A percentile compares a stretch with the other conserved stretches of the same genome.
These are phyloP conservation scores for Colletotrichum viniferum DNA, from an alignment of 2,329 filamentous ascomycete genomes.

Conservation along the genomic window DNA sequence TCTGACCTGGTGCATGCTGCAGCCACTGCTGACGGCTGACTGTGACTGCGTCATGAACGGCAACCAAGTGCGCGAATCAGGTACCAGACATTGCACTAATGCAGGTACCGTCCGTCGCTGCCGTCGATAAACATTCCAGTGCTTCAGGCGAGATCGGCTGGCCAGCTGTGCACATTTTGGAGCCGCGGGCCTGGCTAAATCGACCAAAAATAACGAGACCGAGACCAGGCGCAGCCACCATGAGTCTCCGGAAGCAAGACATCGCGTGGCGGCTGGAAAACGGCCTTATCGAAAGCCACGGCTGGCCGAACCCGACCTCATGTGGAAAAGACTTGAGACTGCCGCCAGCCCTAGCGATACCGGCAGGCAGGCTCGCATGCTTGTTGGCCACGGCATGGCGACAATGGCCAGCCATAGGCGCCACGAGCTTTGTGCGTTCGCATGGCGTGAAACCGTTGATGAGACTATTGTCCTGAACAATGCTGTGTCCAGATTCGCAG, in stretches of 20 bases:
- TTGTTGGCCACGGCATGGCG: background rate
- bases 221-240: background rate
- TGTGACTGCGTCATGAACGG: background rate
- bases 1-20: background rate
- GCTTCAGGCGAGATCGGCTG: background rate
- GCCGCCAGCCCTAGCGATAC: background rate
- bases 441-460: slow-evolving; percentile 6
- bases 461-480: slow-evolving; percentile 1
- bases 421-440: slow-evolving; percentile 2
- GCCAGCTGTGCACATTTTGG: background rate
- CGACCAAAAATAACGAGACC: slow-evolving; percentile 11
- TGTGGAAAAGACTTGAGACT: background rate
- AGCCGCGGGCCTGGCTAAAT: background rate
- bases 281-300: slow-evolving; percentile 5
- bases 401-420: slow-evolving; percentile 6
- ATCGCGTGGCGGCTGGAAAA: background rate
- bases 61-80: background rate
- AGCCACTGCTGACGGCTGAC: slow-evolving; percentile 12
- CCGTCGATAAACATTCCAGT: background rate
- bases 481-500: background rate
- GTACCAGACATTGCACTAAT: slow-evolving; percentile 9
- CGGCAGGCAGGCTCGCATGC: background rate
- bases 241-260: background rate
- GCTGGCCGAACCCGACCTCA: background rate
- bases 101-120: slow-evolving; percentile 10